Conservation (phyloP, 306 rosid species). For the Vigna mungo region DNA sequence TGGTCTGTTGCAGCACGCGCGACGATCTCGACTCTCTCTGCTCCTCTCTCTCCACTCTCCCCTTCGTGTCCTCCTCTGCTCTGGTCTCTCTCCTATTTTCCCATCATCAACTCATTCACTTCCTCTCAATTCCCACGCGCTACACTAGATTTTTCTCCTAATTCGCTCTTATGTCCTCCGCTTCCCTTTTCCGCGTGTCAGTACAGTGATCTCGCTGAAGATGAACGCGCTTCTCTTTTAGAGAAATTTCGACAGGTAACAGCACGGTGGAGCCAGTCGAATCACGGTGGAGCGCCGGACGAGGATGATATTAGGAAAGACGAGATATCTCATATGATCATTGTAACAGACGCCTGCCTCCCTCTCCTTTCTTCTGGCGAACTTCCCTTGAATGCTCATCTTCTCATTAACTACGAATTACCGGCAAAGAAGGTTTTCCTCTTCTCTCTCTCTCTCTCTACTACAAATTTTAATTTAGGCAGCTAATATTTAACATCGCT, state of each 20-base stretch:
- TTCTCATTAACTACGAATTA: slow-evolving; percentile 83
- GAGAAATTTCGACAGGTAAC: slow-evolving; percentile 72
- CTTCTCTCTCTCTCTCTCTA: background rate
- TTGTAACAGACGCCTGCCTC: slow-evolving; percentile 89
- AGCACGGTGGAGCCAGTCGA: slow-evolving; percentile 61
- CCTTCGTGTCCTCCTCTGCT: slow-evolving; percentile 68
- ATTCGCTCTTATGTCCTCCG: background rate
- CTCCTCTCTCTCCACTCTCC: slow-evolving; percentile 69
- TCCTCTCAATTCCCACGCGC: background rate
- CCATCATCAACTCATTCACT: background rate
- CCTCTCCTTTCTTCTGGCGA: slow-evolving; percentile 86
- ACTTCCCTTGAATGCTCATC: slow-evolving; percentile 65
- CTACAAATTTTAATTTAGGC: background rate
- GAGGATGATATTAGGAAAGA: slow-evolving; percentile 57
- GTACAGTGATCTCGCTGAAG: slow-evolving; percentile 93
- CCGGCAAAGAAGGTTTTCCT: slow-evolving; percentile 75
- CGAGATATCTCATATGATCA: slow-evolving; percentile 74
- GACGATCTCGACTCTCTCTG: slow-evolving; percentile 88
- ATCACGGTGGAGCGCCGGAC: slow-evolving; percentile 51
- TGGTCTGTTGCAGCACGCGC: slow-evolving; percentile 80
- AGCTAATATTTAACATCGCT: background rate
- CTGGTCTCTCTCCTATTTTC: slow-evolving; percentile 49
- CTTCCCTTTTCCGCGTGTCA: slow-evolving; percentile 47
- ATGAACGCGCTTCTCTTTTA: slow-evolving; percentile 65
- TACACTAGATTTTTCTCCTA: background rate